phyloP scores from a whole-genome alignment of 2,329 filamentous ascomycete species.

The Chaetothyriales sp. region DNA sequence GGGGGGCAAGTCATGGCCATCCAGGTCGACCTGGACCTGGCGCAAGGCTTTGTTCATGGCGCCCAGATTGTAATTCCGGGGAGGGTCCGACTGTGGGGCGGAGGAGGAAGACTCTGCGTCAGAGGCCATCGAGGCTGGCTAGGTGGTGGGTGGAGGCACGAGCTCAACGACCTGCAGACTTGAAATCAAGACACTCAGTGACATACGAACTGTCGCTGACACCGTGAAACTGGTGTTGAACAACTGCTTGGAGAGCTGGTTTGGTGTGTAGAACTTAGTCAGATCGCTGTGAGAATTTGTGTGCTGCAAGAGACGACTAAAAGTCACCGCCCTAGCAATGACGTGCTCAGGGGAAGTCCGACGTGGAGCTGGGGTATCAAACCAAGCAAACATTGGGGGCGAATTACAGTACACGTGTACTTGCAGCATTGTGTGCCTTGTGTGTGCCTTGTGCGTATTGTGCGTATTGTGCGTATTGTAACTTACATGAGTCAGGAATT shows the following conservation, averaged over 20 bases:
- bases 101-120: conserved; percentile 15
- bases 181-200: conserved; percentile 16
- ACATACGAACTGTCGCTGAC: conserved; percentile 13
- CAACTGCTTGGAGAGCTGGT: background rate
- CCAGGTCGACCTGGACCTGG: conserved; percentile 49
- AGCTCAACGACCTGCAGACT: conserved; percentile 17
- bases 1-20: conserved; percentile 72
- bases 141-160: conserved; percentile 12
- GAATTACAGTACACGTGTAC: background rate
- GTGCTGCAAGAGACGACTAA: background rate
- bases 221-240: background rate
- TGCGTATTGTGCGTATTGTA: no score
- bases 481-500: no score
- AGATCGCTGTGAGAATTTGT: background rate
- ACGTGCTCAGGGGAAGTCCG: background rate
- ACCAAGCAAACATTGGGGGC: background rate
- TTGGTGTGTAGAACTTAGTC: background rate
- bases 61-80: conserved; percentile 18
- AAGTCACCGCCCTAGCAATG: background rate
- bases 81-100: conserved; percentile 9
- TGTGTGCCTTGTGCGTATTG: no score
- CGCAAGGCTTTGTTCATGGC: conserved; percentile 37
- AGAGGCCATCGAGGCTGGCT: conserved; percentile 14
- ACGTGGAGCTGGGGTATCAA: no score
- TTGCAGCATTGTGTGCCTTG: no score